These are phyloP conservation scores for Chlamydomonas asymmetrica DNA, from an alignment of 139 green algal species.

Conservation along the genomic window DNA sequence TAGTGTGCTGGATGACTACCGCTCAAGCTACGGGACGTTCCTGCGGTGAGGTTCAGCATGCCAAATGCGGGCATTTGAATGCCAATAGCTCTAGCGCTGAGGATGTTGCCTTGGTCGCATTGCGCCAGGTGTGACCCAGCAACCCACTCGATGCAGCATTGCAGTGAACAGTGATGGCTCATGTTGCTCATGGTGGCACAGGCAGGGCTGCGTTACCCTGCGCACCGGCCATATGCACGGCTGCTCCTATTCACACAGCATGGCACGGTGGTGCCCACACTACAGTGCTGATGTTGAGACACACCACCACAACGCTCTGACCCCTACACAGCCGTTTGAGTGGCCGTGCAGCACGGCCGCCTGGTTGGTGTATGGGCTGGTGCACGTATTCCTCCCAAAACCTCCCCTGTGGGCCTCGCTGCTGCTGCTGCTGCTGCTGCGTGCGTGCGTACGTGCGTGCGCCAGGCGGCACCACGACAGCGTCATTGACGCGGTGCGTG, in stretches of 20 bases:
- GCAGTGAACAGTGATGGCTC: not conserved
- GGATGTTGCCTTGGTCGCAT: not conserved
- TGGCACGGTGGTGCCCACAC: not conserved
- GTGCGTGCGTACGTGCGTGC: not conserved
- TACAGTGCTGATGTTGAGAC: not conserved
- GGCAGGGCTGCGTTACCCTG: not conserved
- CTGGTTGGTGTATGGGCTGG: not conserved
- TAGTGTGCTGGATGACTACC: conserved; percentile 21
- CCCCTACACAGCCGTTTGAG: not conserved
- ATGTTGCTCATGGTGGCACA: not conserved
- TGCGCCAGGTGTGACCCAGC: not conserved
- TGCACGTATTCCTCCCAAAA: not conserved
- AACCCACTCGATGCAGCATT: not conserved
- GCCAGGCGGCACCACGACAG: conserved; percentile 18
- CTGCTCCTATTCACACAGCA: not conserved
- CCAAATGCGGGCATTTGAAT: no score
- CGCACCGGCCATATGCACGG: not conserved
- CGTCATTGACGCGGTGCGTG: conserved; percentile 16
- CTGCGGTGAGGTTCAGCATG: not conserved
- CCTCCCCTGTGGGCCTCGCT: not conserved
- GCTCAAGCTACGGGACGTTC: conserved; percentile 43
- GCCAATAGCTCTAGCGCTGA: not conserved
- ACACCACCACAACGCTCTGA: not conserved
- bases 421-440: not conserved
- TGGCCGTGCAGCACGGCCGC: not conserved